Base-by-base conservation (phyloP, 805 yeast genomes). In the Ogataea siamensis region DNA sequence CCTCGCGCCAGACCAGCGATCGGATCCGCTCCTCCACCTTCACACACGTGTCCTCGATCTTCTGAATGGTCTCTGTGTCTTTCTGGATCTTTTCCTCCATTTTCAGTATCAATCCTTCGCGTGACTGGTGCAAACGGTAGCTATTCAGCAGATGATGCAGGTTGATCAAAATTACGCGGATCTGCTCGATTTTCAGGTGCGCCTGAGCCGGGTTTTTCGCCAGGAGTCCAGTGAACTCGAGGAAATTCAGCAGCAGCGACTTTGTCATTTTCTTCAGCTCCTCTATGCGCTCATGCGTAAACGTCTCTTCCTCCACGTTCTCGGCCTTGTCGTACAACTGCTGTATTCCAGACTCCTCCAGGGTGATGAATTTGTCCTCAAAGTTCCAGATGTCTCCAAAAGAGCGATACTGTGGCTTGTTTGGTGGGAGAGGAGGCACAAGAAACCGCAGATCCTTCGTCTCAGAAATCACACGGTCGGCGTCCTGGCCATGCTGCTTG, bases 121-220 rank as follows among this genome's bases (percentile, higher is more conserved):
- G 71, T 3, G 95, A 83, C 57, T 93, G 99, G 61, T 93, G 98
- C 3, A 97, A 93, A 44, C 99, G 70, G 62, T 93, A 93, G 36
- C 89, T 88, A 58, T 93, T 93, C 42, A 93, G 65, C 24, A 93
- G 66, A 59, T 93, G 98, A 58, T 93, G 97, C 47, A 93, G 80
- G 55, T 93, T 93, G 55, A 91, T 83, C 36, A 93, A 66, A 8
- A 91, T 78, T 10, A 83, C 72, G 46, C 94, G 76, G 25, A 93
- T 76, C 47, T 87, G 78, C 47, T 88, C 95, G 18, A 88, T 76
- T 51, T 87, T 84, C 5, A 63, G 59, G 32, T 62, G 63, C 38
- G 71, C 73, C 36, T 74, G 66, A 15, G 74, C 72, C 1, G 99
- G 97, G 42, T 84, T 78, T 8, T 80, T 72, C 4, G 85, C 70